phyloP scores from a whole-genome alignment of 331 rosid genomes.

The Quercus lobata region DNA sequence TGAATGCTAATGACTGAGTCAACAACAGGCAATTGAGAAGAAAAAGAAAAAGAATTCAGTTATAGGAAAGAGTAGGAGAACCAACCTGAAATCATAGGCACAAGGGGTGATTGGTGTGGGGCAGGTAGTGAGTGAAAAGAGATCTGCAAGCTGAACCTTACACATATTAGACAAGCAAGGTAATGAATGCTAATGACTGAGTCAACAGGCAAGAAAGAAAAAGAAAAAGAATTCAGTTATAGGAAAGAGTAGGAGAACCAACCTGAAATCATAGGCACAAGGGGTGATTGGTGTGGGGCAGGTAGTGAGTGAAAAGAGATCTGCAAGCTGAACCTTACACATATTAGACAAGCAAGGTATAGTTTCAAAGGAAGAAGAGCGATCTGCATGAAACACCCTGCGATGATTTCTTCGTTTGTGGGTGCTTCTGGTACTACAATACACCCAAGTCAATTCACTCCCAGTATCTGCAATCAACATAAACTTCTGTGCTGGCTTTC shows the following conservation, averaged over 20 bases:
- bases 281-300: constrained; percentile 51
- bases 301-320: constrained; percentile 26
- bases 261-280: constrained; percentile 68
- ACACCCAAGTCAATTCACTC: constrained; percentile 71
- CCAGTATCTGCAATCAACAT: constrained; percentile 65
- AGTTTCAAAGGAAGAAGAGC: constrained; percentile 35
- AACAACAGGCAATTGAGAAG: not conserved
- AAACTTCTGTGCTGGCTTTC: constrained; percentile 53
- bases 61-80: not conserved
- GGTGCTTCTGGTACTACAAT: constrained; percentile 11
- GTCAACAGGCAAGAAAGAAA: no score
- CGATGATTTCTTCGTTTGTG: not conserved
- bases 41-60: not conserved
- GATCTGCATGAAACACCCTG: constrained; percentile 37
- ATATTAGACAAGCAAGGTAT: constrained; percentile 33
- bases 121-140: constrained; percentile 41
- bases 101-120: constrained; percentile 50
- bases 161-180: constrained; percentile 44
- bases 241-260: constrained; percentile 10
- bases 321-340: constrained; percentile 38
- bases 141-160: constrained; percentile 19
- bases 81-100: constrained; percentile 61
- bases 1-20: no score
- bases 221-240: not conserved
- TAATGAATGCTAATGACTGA: no score